phyloP scores from a whole-genome alignment of 441 rosid species.

The Capsella rubella region DNA sequence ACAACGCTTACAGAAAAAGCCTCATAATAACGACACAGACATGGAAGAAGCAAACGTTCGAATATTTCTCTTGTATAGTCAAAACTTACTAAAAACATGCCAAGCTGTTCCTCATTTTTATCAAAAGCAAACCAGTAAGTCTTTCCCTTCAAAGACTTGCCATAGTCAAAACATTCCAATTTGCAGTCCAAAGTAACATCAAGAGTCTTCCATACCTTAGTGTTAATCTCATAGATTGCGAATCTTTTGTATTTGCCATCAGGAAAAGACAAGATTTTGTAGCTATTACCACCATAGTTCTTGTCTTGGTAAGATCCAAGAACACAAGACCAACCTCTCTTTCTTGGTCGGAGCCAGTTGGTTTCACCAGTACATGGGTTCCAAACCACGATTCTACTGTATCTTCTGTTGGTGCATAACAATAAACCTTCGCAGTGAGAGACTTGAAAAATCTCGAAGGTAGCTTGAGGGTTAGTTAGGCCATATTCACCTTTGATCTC shows the following conservation, averaged over 20 bases:
- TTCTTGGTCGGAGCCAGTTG: neutral
- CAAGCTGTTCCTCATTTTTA: too few relatives aligned
- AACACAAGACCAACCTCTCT: neutral
- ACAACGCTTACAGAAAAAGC: neutral
- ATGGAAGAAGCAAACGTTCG: neutral
- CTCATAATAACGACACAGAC: neutral
- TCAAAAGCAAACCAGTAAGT: too few relatives aligned
- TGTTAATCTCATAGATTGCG: too few relatives aligned
- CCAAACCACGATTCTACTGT: neutral
- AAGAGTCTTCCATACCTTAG: too few relatives aligned
- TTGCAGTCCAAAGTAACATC: too few relatives aligned
- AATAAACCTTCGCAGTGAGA: neutral
- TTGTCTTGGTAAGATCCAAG: slow-evolving; percentile 7
- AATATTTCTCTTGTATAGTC: neutral
- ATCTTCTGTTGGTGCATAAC: neutral
- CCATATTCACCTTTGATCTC: neutral
- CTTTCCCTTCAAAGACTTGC: too few relatives aligned
- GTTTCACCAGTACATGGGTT: neutral
- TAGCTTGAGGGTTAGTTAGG: neutral
- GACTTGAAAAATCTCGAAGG: neutral
- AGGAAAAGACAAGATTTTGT: neutral
- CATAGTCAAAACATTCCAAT: too few relatives aligned
- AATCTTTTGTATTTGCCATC: neutral
- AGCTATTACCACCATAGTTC: neutral
- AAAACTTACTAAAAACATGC: neutral